These are phyloP conservation scores for Sechiopsis laciniata DNA, from an alignment of 306 rosid genomes.

Conservation along the genomic window DNA sequence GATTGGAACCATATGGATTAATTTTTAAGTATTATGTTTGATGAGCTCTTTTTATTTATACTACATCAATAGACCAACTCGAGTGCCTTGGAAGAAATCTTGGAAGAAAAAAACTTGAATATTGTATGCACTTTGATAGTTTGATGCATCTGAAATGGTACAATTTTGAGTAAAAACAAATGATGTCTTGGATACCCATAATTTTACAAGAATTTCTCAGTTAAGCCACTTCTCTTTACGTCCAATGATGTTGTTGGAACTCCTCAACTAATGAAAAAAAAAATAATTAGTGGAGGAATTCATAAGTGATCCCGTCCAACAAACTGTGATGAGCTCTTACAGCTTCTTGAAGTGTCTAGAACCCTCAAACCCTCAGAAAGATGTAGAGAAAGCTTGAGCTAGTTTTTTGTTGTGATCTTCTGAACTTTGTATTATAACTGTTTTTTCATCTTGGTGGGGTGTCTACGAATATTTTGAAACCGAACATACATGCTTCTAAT, in stretches of 20 bases:
- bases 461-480: neutral
- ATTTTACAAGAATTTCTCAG: neutral
- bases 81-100: neutral
- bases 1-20: neutral
- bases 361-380: neutral
- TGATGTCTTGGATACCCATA: neutral
- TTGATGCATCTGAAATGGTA: neutral
- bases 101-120: neutral
- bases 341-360: neutral
- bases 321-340: neutral
- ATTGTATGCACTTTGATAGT: neutral
- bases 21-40: neutral
- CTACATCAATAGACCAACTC: neutral
- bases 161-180: neutral
- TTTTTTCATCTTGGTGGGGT: neutral
- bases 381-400: neutral
- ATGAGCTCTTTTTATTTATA: neutral
- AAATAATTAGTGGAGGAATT: neutral
- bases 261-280: too few relatives aligned
- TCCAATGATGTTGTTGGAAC: neutral
- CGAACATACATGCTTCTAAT: too few relatives aligned
- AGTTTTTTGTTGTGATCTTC: neutral
- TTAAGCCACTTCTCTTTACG: neutral
- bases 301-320: neutral
- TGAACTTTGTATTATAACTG: neutral